phyloP scores from a whole-genome alignment of 1,284 basidiomycete genomes.

The Grifola frondosa region DNA sequence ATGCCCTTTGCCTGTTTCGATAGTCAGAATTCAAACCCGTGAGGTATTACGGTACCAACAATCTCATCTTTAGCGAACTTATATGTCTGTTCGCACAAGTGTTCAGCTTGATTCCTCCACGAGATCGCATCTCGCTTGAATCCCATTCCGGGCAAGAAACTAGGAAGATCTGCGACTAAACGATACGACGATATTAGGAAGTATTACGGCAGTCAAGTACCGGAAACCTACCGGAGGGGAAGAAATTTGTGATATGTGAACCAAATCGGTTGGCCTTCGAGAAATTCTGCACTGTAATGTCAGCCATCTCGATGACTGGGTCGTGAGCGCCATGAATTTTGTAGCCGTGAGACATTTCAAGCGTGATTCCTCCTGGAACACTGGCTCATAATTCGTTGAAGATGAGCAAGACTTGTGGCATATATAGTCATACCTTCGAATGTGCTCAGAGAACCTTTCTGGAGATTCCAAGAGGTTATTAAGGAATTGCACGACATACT shows the following conservation, averaged over 20 bases:
- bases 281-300: neutral
- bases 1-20: too few species aligned
- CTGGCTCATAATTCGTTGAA: too few species aligned
- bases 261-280: neutral
- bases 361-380: neutral
- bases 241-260: neutral
- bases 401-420: too few species aligned
- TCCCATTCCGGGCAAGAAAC: neutral
- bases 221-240: neutral
- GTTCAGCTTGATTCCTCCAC: neutral
- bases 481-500: neutral
- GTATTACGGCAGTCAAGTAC: too few species aligned
- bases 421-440: too few species aligned
- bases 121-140: neutral
- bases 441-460: too few species aligned
- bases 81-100: too few species aligned
- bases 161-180: neutral
- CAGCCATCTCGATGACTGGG: neutral
- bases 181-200: too few species aligned
- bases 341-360: slow-evolving; percentile 1
- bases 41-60: too few species aligned
- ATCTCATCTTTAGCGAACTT: too few species aligned
- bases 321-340: neutral
- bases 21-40: too few species aligned
- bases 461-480: neutral